Base-by-base conservation (phyloP, 2,329 filamentous ascomycete species). In the Aspergillus thermomutatus region DNA sequence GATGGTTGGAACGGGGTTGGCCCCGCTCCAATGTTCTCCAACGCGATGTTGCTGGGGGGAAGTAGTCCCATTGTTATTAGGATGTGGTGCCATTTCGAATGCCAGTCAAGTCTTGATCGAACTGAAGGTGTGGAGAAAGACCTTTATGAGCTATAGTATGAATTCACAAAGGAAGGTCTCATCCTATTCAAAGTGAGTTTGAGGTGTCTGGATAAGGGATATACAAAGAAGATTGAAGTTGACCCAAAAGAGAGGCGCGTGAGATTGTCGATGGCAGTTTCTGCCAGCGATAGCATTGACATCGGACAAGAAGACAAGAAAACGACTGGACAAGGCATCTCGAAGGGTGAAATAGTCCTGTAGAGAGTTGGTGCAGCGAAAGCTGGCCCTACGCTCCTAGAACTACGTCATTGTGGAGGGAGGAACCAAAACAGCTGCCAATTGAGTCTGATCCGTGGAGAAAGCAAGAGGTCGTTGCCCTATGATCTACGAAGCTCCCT, bases 1-100 rank as follows among this genome's bases (percentile, higher is more conserved):
- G 63, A 97, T 89, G 55, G 91, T 96, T 6, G 93, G 93, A 53
- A 97, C 86, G 25, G 90, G 89, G 72, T 96, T 96, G 57, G 75
- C 76, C 52, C 88, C 91, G 28, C 90, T 93, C 79, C 95, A 97
- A 71, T 92, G 88, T 67, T 89, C 86, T 21, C 82, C 82, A 9
- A 73, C 73, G 50, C 78, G 79, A 64, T 80, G 79, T 49, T 75
- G 69, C 45, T 64, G 52, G 28, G 69, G 69, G 41, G 63, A 61
- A n/a, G 48, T 37, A 10, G 52, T 21, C 51, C 61, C 64, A 19
- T 52, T 34, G 27, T 28, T 23, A 37, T 53, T 52, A 17, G 54
- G 56, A 45, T 60, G 55, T 11, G 60, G 50, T 26, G 58, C 51
- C 64, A 66, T 66, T 26, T 43, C 27, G 50, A 45, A 14, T n/a